Evolutionary conservation across 2,329 filamentous ascomycete genomes (phyloP), one percentile per base, ranked within the genome.

Genomic region (Trichocomaceae sp.): DNA sequence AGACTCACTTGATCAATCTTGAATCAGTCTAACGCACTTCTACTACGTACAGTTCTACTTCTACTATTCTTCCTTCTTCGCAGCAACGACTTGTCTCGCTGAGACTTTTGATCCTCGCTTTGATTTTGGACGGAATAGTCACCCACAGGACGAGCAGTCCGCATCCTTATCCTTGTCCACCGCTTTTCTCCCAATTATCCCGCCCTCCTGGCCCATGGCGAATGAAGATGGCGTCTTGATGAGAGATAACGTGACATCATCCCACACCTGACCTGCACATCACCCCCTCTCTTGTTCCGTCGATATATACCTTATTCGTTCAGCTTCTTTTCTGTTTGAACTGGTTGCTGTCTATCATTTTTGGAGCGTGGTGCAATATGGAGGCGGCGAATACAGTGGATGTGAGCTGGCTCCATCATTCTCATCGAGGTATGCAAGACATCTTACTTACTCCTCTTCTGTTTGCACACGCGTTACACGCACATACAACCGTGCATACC

Each of bases 371-470:
- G 31, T 15, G 37, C 49, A 76, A 62, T 58, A 92, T 92, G 88
- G 88, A 92, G 73, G 85, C 87, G 63, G 82, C 88, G 61, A 84
- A 90, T 70, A 85, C 86, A 62, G 82, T 95, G 66, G 90, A 95
- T 73, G 89, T 95, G 67, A 90, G 87, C 72, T 95, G 90, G 90
- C 87, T 95, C 77, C 87, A 93, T 73, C 87, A 88, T 68, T 83
- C 86, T 63, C 83, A 85, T 60, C 90, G 87, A 86, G 89, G 90
- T 88, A 79, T 72, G 80, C 73, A 35, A 7, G 1, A 35, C 2
- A 47, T 45, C 20, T 37, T 12, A 49, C 26, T 48, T 33, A 20
- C 39, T 19, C 26, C 6, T n/a, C 22, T 15, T 20, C 17, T n/a
- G 15, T 48, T 20, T 22, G 48, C 31, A 48, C 22, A n/a, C 19